Evolutionary conservation across 2,329 filamentous ascomycete species (phyloP), one percentile per base, ranked within the genome.

Genomic region (Mollisiaceae sp.): DNA sequence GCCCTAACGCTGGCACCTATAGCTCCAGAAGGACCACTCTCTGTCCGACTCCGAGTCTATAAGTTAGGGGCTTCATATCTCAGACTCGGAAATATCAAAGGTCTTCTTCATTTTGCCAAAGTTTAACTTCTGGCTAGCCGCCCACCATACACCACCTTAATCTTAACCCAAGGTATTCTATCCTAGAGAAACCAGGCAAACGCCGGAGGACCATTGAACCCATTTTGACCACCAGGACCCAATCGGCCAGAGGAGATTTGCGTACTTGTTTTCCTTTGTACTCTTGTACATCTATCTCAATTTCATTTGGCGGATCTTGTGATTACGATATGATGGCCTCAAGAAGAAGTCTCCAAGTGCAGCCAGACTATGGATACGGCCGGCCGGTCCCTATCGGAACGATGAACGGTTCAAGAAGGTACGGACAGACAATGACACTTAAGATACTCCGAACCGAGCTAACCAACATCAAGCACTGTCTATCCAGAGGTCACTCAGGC

Each of bases 271-370:
- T 71, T 72, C 63, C 63, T 69, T 68, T 71, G 65, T 70, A 65
- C 63, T 66, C 62, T 71, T 68, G 67, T 70, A 69, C 66, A 67
- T 66, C 56, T 67, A 50, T 70, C 59, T 72, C 64, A 64, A 65
- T 67, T 69, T 63, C 60, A 58, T 64, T 45, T 65, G 65, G 58
- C 62, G 64, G 63, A 69, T 62, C 61, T 57, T 54, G 27, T 59
- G 41, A 61, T 50, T 58, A 57, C 59, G 62, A 66, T 62, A 75
- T 74, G 69, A 76, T 76, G 73, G 71, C 75, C 45, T 69, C 74
- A 63, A 75, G 74, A 75, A 72, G 75, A 67, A 75, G 71, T 65
- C 62, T 71, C 62, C 70, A 70, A 63, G 68, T 74, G 63, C 75
- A 75, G 67, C 73, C 73, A 62, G 75, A 76, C 60, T 75, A 70